Evolutionary conservation across 495 filamentous ascomycete species (phyloP).

Genomic region (Penicillium mononematosum): DNA sequence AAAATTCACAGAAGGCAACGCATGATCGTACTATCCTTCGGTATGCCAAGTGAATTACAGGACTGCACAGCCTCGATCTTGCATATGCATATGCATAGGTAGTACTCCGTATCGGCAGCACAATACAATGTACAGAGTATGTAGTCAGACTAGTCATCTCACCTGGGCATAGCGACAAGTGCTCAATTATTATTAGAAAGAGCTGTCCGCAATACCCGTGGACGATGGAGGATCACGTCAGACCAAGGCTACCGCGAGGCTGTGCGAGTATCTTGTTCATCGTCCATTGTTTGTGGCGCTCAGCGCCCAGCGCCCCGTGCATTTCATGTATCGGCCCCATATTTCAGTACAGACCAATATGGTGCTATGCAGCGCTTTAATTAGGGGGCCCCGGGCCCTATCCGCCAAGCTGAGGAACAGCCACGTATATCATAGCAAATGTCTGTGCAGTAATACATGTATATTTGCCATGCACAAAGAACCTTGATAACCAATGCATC

Average conservation of each 20-base stretch:
- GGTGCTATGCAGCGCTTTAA: not conserved
- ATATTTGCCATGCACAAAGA: too few species aligned
- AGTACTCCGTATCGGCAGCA: not conserved
- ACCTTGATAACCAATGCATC: too few species aligned
- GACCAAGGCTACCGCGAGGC: not conserved
- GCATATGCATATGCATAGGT: not conserved
- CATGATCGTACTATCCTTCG: not conserved
- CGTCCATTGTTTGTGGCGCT: not conserved
- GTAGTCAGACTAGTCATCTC: not conserved
- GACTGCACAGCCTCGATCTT: not conserved
- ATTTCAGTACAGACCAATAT: not conserved
- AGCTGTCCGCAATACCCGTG: too few species aligned
- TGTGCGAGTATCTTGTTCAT: not conserved
- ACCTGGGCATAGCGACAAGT: not conserved
- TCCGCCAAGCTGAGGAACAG: too few species aligned
- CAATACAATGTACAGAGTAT: not conserved
- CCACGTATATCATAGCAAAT: too few species aligned
- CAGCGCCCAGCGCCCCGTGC: not conserved
- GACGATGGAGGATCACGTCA: not conserved
- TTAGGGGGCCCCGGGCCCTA: not conserved
- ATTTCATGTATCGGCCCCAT: not conserved
- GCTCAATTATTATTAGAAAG: not conserved
- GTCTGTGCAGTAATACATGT: too few species aligned
- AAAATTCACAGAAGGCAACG: not conserved
- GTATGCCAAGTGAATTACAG: not conserved